A percentile compares a stretch with the other conserved stretches of the same genome.
Conservation (phyloP, 2,329 filamentous ascomycete species). For the Sporothrix brasiliensis region DNA sequence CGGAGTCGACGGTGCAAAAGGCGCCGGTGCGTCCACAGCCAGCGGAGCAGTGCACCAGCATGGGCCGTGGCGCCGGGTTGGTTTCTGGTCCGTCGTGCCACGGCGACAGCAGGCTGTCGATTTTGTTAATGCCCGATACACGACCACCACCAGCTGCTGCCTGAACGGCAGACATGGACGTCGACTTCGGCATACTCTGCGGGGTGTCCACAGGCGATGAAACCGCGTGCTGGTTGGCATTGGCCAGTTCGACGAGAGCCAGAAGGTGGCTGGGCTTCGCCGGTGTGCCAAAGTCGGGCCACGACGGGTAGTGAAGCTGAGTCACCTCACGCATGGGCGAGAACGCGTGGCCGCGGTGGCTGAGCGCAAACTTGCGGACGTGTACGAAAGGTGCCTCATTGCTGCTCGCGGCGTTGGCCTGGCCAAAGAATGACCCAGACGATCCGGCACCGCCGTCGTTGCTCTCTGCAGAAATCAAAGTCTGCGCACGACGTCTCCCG, state of each 20-base stretch:
- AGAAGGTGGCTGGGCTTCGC: slow-evolving; percentile 86
- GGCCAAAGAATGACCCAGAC: not conserved
- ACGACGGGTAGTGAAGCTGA: slow-evolving; percentile 91
- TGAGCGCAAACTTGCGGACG: slow-evolving; percentile 83
- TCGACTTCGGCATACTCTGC: not conserved
- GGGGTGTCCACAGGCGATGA: slow-evolving; percentile 32
- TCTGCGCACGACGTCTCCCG: slow-evolving; percentile 28
- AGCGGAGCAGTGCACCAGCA: slow-evolving; percentile 93
- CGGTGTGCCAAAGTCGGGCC: slow-evolving; percentile 95
- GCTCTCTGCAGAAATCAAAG: slow-evolving; percentile 49
- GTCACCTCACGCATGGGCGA: slow-evolving; percentile 88
- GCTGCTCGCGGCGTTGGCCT: slow-evolving; percentile 37
- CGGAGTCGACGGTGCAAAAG: slow-evolving; percentile 94
- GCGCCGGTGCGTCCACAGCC: slow-evolving; percentile 95
- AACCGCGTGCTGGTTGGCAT: slow-evolving; percentile 66
- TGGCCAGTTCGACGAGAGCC: slow-evolving; percentile 85
- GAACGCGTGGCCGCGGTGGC: slow-evolving; percentile 76
- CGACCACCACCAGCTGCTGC: not conserved
- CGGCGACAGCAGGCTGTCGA: slow-evolving; percentile 43
- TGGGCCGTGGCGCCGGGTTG: slow-evolving; percentile 61
- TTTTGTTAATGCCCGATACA: slow-evolving; percentile 15
- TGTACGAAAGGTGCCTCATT: slow-evolving; percentile 73
- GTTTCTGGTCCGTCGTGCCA: slow-evolving; percentile 65
- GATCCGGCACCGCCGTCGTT: slow-evolving; percentile 24
- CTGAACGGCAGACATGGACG: not conserved